A percentile compares a stretch with the other conserved stretches of the same genome.
phyloP scores from a whole-genome alignment of 2,329 filamentous ascomycete genomes.

The Sordariomycetes sp. region DNA sequence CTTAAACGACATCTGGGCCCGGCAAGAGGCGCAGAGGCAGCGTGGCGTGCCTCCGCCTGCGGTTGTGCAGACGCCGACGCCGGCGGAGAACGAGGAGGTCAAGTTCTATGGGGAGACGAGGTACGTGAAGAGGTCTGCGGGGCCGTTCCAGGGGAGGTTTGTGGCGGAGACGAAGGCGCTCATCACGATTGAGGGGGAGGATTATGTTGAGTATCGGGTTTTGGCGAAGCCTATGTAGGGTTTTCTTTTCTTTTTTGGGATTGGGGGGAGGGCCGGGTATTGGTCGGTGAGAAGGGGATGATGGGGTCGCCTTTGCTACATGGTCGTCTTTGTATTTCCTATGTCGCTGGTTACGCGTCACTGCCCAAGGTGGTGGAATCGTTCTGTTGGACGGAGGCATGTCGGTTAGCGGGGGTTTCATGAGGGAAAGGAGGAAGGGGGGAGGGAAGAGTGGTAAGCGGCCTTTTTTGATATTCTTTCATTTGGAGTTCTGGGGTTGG shows the following conservation, averaged over 20 bases:
- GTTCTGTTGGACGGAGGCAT: too few species aligned
- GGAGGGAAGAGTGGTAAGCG: too few species aligned
- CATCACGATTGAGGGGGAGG: slow-evolving; percentile 51
- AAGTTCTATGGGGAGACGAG: slow-evolving; percentile 47
- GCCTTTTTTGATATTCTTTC: too few species aligned
- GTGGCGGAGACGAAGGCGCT: slow-evolving; percentile 43
- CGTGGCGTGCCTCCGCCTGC: slow-evolving; percentile 15
- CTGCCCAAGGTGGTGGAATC: too few species aligned
- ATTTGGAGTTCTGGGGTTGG: neutral
- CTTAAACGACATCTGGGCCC: slow-evolving; percentile 41
- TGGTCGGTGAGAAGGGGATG: too few species aligned
- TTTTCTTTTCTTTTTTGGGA: slow-evolving; percentile 22
- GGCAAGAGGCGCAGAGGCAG: slow-evolving; percentile 34
- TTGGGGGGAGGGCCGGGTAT: too few species aligned
- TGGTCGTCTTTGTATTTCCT: too few species aligned
- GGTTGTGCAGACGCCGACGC: neutral
- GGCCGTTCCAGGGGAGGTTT: slow-evolving; percentile 49
- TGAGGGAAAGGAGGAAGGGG: too few species aligned
- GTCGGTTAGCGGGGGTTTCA: too few species aligned
- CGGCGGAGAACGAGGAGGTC: slow-evolving; percentile 26
- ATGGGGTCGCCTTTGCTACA: too few species aligned
- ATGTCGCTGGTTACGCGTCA: too few species aligned
- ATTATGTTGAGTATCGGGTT: slow-evolving; percentile 54
- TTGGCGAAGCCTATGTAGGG: slow-evolving; percentile 37
- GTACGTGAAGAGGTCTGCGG: slow-evolving; percentile 47